Conservation (phyloP, 129 eudicot species). For the Centella asiatica region DNA sequence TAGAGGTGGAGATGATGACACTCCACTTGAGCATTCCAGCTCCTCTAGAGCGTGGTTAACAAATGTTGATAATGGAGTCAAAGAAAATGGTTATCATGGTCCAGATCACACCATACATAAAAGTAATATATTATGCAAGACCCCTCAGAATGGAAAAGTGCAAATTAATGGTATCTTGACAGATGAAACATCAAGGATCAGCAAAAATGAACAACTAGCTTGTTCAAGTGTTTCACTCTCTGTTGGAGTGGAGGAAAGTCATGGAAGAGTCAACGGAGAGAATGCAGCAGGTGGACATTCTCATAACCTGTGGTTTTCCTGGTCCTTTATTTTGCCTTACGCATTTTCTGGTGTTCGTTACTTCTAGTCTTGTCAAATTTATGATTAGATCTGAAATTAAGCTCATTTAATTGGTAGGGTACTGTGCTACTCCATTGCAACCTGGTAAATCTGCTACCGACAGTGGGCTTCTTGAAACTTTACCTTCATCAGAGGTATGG, state of each 20-base stretch:
- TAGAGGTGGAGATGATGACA: constrained; percentile 28
- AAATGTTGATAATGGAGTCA: constrained; percentile 29
- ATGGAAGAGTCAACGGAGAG: constrained; percentile 17
- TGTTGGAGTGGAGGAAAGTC: constrained; percentile 17
- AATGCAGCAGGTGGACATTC: constrained; percentile 15
- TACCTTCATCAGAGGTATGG: constrained; percentile 27
- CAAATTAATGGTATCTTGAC: constrained; percentile 9
- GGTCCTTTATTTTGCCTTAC: not conserved
- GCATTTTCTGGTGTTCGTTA: constrained; percentile 2
- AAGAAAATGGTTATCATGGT: constrained; percentile 34
- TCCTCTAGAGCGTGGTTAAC: constrained; percentile 26
- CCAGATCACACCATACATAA: constrained; percentile 20
- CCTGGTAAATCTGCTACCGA: constrained; percentile 22
- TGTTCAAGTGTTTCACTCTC: constrained; percentile 7
- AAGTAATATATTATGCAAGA: constrained; percentile 19
- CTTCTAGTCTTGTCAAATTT: not conserved
- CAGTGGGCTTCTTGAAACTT: constrained; percentile 20
- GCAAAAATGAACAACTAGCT: constrained; percentile 22
- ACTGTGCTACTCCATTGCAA: constrained; percentile 20
- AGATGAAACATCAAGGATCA: constrained; percentile 24
- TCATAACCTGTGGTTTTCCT: not conserved
- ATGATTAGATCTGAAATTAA: not conserved
- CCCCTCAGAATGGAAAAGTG: constrained; percentile 26
- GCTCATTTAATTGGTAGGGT: constrained; percentile 15
- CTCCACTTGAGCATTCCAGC: constrained; percentile 30